These are phyloP conservation scores for Trapa incisa DNA, from an alignment of 345 rosid genomes.

Conservation along the genomic window DNA sequence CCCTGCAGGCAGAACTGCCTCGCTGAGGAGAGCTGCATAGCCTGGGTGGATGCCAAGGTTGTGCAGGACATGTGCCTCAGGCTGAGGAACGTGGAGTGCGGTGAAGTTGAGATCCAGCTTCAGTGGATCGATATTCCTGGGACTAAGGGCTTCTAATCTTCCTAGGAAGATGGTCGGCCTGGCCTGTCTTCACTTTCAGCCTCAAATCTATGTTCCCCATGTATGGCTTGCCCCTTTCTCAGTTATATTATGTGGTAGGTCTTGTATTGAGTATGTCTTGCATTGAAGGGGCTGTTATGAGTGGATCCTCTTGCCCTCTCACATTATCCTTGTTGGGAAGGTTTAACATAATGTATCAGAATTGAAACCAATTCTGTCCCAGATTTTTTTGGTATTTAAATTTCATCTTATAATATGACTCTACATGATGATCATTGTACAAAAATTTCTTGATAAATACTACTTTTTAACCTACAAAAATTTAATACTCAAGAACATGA, in stretches of 20 bases:
- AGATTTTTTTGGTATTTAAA: no score
- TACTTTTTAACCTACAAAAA: no score
- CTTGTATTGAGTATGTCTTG: neutral
- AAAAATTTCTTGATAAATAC: no score
- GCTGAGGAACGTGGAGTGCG: slow-evolving; percentile 74
- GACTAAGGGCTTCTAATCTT: slow-evolving; percentile 31
- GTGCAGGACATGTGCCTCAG: slow-evolving; percentile 60
- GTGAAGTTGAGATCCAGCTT: slow-evolving; percentile 74
- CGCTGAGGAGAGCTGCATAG: slow-evolving; percentile 46
- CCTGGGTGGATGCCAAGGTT: slow-evolving; percentile 34
- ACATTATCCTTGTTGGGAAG: neutral
- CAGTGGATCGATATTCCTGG: slow-evolving; percentile 87
- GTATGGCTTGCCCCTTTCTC: neutral
- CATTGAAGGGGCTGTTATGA: neutral
- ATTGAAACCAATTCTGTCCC: neutral
- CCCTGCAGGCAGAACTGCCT: slow-evolving; percentile 59
- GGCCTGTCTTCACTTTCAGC: neutral
- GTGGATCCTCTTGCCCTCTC: neutral
- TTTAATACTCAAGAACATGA: no score
- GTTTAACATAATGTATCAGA: neutral
- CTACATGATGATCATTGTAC: no score
- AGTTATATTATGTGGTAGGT: neutral
- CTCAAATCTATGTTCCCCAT: neutral
- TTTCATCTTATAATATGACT: no score
- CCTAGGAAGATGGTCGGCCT: neutral